These are phyloP conservation scores for Huntiella moniliformis DNA, from an alignment of 2,329 filamentous ascomycete species.

Conservation along the genomic window DNA sequence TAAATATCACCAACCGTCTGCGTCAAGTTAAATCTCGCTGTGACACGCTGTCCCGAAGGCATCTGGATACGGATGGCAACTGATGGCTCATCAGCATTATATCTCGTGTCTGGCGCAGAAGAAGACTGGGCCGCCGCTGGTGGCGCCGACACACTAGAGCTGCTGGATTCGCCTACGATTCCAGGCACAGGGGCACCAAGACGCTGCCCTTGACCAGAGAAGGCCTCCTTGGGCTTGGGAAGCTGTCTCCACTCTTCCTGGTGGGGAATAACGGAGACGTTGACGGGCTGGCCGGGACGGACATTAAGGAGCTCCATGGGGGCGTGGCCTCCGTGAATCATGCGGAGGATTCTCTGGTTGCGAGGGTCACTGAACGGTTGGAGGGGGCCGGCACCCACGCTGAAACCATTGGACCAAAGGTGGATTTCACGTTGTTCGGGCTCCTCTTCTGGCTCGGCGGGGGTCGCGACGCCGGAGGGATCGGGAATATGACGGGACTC, in stretches of 20 bases:
- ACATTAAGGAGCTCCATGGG: conserved; percentile 66
- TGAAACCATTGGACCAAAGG: conserved; percentile 71
- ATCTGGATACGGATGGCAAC: conserved; percentile 59
- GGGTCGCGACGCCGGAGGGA: conserved; percentile 21
- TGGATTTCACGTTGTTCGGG: conserved; percentile 41
- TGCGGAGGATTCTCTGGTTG: conserved; percentile 50
- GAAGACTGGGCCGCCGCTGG: conserved; percentile 17
- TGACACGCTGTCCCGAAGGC: conserved; percentile 55
- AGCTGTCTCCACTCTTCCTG: conserved; percentile 54
- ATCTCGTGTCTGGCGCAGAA: conserved; percentile 19
- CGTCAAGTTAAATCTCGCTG: conserved; percentile 64
- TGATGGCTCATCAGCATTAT: conserved; percentile 49
- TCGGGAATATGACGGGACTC: conserved; percentile 52
- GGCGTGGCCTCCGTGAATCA: conserved; percentile 60
- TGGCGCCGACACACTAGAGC: conserved; percentile 8
- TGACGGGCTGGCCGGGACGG: conserved; percentile 52
- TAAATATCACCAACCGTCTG: conserved; percentile 66
- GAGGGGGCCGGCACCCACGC: conserved; percentile 63
- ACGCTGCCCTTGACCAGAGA: conserved; percentile 50
- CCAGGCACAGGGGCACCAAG: conserved; percentile 63
- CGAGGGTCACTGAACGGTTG: conserved; percentile 62
- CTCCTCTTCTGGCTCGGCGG: conserved; percentile 26
- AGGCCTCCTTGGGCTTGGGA: conserved; percentile 60
- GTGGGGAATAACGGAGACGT: conserved; percentile 62
- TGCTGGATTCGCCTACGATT: conserved; percentile 15